A percentile compares a stretch with the other conserved stretches of the same genome.
Evolutionary conservation across 2,329 filamentous ascomycete species (phyloP).

Genomic region (Clonostachys byssicola): DNA sequence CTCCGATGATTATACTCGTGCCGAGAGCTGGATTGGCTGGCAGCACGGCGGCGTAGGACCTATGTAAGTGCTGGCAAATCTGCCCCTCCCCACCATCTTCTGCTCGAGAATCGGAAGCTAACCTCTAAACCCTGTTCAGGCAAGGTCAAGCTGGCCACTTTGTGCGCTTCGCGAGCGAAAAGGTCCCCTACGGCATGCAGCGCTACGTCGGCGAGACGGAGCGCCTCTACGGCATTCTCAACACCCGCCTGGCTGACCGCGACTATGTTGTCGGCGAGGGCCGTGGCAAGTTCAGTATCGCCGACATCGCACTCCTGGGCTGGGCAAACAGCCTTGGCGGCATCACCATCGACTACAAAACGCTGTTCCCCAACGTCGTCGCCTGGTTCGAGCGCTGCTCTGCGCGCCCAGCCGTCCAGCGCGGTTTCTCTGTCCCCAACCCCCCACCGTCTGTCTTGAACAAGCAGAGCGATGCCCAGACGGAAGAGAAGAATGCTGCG

Average conservation of each 20-base stretch:
- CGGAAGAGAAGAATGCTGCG: conserved; percentile 8
- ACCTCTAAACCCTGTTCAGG: conserved; percentile 31
- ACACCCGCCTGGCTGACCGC: conserved; percentile 54
- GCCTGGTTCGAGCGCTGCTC: conserved; percentile 70
- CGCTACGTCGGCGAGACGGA: conserved; percentile 74
- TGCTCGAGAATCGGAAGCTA: too few species aligned
- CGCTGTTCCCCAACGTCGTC: conserved; percentile 67
- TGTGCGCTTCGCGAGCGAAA: conserved; percentile 60
- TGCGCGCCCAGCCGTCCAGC: conserved; percentile 64
- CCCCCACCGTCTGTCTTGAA: conserved; percentile 30
- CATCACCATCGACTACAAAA: conserved; percentile 30
- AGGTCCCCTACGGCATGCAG: conserved; percentile 66
- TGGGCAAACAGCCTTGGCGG: conserved; percentile 55
- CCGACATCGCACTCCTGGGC: conserved; percentile 68
- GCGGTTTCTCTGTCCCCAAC: conserved; percentile 66
- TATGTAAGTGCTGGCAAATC: conserved; percentile 24
- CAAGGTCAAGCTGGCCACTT: conserved; percentile 78
- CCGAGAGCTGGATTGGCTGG: conserved; percentile 55
- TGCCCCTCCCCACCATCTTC: not conserved
- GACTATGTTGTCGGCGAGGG: conserved; percentile 50
- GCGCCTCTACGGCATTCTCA: conserved; percentile 68
- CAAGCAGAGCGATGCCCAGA: conserved; percentile 8
- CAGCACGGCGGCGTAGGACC: conserved; percentile 74
- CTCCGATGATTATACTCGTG: conserved; percentile 27
- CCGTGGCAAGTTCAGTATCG: conserved; percentile 56